Conservation (phyloP, 768 basidiomycete genomes). For the Suillus sp. region DNA sequence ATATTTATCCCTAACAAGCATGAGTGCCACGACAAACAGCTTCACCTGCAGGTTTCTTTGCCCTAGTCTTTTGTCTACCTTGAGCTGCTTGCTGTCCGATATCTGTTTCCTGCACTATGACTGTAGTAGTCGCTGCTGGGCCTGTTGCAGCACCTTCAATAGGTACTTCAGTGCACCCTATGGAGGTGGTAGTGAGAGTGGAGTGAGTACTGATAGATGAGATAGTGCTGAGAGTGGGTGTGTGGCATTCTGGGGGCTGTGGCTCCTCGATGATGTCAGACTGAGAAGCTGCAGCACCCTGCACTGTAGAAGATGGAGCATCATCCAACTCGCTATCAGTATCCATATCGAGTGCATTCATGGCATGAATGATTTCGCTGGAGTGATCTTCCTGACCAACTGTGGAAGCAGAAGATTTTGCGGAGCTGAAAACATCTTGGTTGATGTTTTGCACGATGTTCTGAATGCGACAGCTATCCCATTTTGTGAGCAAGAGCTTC, state of each 20-base stretch:
- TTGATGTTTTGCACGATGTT: slow-evolving; percentile 6
- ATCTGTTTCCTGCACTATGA: background rate
- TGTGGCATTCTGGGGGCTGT: background rate
- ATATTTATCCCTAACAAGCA: background rate
- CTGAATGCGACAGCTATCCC: background rate
- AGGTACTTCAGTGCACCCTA: background rate
- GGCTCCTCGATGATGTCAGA: background rate
- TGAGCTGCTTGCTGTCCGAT: background rate
- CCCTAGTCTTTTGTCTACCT: background rate
- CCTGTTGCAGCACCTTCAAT: background rate
- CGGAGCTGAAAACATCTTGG: background rate
- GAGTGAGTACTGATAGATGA: background rate
- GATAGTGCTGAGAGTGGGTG: background rate
- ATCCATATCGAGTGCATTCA: background rate
- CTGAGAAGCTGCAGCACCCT: background rate
- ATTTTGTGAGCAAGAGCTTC: slow-evolving; percentile 2
- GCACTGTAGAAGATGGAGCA: background rate
- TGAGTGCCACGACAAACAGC: background rate
- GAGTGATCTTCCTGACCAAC: background rate
- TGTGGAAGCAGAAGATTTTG: background rate
- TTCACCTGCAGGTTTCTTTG: background rate
- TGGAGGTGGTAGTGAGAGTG: background rate
- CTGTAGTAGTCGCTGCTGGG: background rate
- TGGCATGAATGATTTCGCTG: background rate
- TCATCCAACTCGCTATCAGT: background rate